A percentile compares a stretch with the other conserved stretches of the same genome.
Conservation (phyloP, 2,329 filamentous ascomycete genomes). For the Trichoderma atrobrunneum region DNA sequence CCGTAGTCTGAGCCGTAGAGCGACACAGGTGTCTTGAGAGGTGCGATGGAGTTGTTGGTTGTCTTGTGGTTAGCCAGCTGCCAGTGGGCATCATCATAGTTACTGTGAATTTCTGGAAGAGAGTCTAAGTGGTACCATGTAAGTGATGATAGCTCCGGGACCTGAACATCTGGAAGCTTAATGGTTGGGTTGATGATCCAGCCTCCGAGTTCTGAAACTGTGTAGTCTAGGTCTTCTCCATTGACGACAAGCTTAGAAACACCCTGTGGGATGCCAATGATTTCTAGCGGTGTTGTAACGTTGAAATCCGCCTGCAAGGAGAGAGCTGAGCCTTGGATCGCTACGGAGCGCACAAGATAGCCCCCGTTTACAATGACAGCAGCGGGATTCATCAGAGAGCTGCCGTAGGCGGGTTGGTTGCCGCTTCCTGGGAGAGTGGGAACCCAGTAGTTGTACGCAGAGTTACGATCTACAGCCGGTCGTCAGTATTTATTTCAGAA, state of each 20-base stretch:
- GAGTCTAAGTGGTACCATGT: constrained; percentile 69
- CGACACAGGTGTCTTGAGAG: constrained; percentile 61
- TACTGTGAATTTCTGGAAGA: constrained; percentile 63
- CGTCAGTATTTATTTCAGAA: background rate
- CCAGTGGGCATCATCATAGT: constrained; percentile 71
- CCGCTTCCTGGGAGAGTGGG: constrained; percentile 47
- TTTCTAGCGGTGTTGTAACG: constrained; percentile 62
- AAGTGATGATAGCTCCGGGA: constrained; percentile 49
- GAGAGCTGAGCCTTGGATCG: constrained; percentile 54
- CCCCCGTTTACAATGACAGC: constrained; percentile 61
- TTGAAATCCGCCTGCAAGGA: constrained; percentile 71
- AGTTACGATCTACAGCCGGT: constrained; percentile 51
- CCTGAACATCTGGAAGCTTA: constrained; percentile 43
- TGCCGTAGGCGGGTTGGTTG: constrained; percentile 31
- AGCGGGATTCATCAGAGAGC: constrained; percentile 34
- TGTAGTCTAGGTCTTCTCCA: constrained; percentile 36
- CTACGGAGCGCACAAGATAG: constrained; percentile 62
- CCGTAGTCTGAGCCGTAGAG: constrained; percentile 72
- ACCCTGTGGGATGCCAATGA: constrained; percentile 58
- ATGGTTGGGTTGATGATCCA: constrained; percentile 51
- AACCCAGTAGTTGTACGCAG: constrained; percentile 69
- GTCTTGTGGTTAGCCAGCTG: constrained; percentile 53
- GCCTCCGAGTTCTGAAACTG: constrained; percentile 40
- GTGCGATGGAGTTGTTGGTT: constrained; percentile 58
- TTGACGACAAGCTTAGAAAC: constrained; percentile 47